Conservation (phyloP, 2,329 filamentous ascomycete genomes). For the Pseudopithomyces maydicus region DNA sequence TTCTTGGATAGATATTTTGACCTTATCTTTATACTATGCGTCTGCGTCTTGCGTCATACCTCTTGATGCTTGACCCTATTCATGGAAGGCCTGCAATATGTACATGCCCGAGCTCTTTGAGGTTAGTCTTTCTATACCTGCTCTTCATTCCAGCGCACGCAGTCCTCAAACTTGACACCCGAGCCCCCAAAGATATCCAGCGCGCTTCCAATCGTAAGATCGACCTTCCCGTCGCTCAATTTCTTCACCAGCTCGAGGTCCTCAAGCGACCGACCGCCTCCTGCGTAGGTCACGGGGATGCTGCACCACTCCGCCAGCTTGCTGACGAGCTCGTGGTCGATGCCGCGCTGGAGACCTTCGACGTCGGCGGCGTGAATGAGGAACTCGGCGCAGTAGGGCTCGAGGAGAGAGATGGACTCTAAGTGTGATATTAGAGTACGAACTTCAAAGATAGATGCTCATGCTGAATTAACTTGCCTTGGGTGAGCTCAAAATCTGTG, state of each 20-base stretch:
- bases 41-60: too few relatives aligned
- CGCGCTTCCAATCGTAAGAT: slow-evolving; percentile 95
- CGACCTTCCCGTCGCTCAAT: slow-evolving; percentile 80
- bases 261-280: slow-evolving; percentile 80
- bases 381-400: slow-evolving; percentile 95
- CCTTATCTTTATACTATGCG: too few relatives aligned
- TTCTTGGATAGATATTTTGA: too few relatives aligned
- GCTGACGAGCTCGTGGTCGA: slow-evolving; percentile 83
- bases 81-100: too few relatives aligned
- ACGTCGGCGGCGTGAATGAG: slow-evolving; percentile 97
- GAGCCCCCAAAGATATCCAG: slow-evolving; percentile 93
- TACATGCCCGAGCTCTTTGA: too few relatives aligned
- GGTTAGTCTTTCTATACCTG: slow-evolving; percentile 12
- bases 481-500: slow-evolving; percentile 91
- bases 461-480: slow-evolving; percentile 61
- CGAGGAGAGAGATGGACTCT: slow-evolving; percentile 81
- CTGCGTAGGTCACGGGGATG: slow-evolving; percentile 95
- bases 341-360: slow-evolving; percentile 88
- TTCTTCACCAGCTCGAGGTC: slow-evolving; percentile 83
- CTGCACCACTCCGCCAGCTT: slow-evolving; percentile 82
- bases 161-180: slow-evolving; percentile 86
- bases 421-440: not conserved
- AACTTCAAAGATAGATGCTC: not conserved
- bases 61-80: too few relatives aligned
- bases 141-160: slow-evolving; percentile 78